Base-by-base conservation (phyloP, 164 flowering plant genomes). In the Liquidambar formosana region DNA sequence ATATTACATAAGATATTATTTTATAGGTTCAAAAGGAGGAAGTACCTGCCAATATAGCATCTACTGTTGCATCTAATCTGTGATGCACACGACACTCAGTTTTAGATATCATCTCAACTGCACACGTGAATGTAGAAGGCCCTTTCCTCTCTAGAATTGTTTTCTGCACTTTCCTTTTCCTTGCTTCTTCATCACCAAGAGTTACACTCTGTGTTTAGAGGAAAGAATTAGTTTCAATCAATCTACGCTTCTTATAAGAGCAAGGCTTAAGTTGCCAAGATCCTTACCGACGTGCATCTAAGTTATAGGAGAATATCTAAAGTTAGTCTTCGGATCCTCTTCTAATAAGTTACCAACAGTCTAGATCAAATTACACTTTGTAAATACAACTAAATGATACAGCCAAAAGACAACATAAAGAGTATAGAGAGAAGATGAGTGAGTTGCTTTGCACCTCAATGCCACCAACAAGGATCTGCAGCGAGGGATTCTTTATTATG, bases 111-210 rank as follows among this genome's bases (percentile, higher is more conserved):
- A 95, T 79, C 83, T 95, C 99, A 64, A 95, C 85, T 19, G 93
- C 97, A 85, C 94, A 93, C 16, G 86, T 86, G 79, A 95, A 95
- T 71, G 99, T 79, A 1, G 99, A 85, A 65, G 99, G 93, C 16
- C 97, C 97, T 82, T 91, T 93, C 75, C 99, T 88, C 81, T 93
- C 97, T 67, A 95, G 97, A 79, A 95, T 89, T 53, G 97, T 95
- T 80, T 93, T 95, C 83, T 95, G 99, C 75, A 90, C 97, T 79
- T 93, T 95, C 80, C 99, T 87, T 81, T 87, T 88, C 75, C 83
- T 83, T 65, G 97, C 97, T 84, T 95, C 99, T 64, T 95, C 99
- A 68, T 95, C 99, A 63, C 99, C 99, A 52, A 95, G 91, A 23
- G 97, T 93, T 27, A 93, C 99, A 82, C 96, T 95, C 97, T 95